Evolutionary conservation across 1,139 yeast genomes (phyloP).

Genomic region (Geotrichum restrictum): DNA sequence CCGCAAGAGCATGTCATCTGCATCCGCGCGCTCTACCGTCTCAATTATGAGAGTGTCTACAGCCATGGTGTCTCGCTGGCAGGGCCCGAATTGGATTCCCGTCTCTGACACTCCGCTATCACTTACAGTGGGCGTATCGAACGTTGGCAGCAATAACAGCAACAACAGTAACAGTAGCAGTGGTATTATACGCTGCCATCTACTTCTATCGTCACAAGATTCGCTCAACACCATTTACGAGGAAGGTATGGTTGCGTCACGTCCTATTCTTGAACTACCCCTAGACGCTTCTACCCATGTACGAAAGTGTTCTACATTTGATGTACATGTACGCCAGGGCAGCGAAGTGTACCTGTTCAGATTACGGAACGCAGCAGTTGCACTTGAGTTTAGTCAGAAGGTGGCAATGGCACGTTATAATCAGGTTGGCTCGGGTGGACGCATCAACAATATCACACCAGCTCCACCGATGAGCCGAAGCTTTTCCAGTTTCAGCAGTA

Average conservation of each 20-base stretch:
- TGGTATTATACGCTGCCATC: constrained; percentile 10
- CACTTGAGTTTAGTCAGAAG: constrained; percentile 7
- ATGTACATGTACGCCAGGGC: constrained; percentile 11
- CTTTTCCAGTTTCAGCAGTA: neutral
- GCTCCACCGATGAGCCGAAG: too few species aligned
- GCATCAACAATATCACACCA: too few species aligned
- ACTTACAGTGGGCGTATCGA: constrained; percentile 1
- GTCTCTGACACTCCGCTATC: constrained; percentile 8
- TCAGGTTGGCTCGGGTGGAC: neutral
- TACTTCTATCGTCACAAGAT: constrained; percentile 6
- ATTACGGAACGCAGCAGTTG: constrained; percentile 2
- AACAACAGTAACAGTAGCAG: too few species aligned
- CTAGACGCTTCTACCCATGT: constrained; percentile 8
- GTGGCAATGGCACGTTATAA: neutral
- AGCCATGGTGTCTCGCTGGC: constrained; percentile 11
- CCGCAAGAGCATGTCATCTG: neutral
- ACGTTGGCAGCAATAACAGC: too few species aligned
- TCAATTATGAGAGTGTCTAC: neutral
- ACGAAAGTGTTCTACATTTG: constrained; percentile 1
- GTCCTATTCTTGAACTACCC: neutral
- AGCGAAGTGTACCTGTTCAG: constrained; percentile 12
- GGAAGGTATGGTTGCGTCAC: neutral
- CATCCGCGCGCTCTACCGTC: neutral
- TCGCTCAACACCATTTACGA: constrained; percentile 7
- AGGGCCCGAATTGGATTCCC: constrained; percentile 5